These are phyloP conservation scores for Berberis thunbergii DNA, from an alignment of 164 flowering plant species.

Conservation along the genomic window DNA sequence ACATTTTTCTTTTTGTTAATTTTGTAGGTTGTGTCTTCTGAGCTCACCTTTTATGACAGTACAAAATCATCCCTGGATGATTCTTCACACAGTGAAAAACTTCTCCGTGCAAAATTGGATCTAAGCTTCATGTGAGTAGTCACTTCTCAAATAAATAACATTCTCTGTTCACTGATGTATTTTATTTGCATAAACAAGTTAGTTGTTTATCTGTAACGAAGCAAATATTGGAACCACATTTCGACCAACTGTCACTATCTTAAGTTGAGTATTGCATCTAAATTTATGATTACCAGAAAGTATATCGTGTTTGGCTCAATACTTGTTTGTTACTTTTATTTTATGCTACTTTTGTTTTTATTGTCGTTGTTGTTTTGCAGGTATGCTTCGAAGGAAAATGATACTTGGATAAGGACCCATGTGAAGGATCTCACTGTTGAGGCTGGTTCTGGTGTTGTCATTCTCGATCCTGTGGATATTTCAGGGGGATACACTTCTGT, in stretches of 20 bases:
- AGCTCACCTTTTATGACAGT: conserved; percentile 89
- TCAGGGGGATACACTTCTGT: conserved; percentile 89
- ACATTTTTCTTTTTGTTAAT: neutral
- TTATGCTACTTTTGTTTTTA: no score
- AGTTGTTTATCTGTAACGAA: no score
- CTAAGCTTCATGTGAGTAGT: conserved; percentile 77
- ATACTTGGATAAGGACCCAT: conserved; percentile 82
- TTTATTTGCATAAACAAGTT: no score
- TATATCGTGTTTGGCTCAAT: no score
- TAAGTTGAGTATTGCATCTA: no score
- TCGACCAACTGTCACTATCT: no score
- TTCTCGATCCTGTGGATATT: conserved; percentile 92
- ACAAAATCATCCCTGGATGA: conserved; percentile 71
- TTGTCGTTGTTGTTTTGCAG: conserved; percentile 25
- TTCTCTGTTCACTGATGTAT: neutral
- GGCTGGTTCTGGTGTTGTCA: conserved; percentile 91
- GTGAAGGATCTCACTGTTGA: conserved; percentile 83
- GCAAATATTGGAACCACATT: no score
- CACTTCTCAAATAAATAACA: neutral
- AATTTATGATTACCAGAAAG: no score
- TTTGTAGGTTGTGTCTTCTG: conserved; percentile 81
- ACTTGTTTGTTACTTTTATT: no score
- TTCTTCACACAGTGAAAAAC: conserved; percentile 68
- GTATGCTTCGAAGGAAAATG: conserved; percentile 93
- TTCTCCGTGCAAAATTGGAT: conserved; percentile 91